Percentiles rank a stretch among this genome's conserved stretches.
These are phyloP conservation scores for Cynara cardunculus DNA, from an alignment of 129 eudicot genomes.

Conservation along the genomic window DNA sequence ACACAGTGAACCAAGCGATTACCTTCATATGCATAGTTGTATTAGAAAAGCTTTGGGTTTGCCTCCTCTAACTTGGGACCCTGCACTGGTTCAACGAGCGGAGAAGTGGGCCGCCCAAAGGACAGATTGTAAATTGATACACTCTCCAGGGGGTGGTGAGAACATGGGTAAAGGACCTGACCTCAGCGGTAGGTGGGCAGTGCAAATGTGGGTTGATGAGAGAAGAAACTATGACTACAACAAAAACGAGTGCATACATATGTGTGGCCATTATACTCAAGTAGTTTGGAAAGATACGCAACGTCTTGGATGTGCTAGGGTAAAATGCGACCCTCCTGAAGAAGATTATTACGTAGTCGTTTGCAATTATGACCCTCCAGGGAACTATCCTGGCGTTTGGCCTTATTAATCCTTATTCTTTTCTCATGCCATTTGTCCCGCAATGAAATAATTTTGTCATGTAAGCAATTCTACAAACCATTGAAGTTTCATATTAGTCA, in stretches of 20 bases:
- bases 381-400: constrained; percentile 30
- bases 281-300: constrained; percentile 41
- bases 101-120: not conserved
- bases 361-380: constrained; percentile 61
- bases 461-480: not conserved
- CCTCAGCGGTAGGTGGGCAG: constrained; percentile 26
- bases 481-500: not conserved
- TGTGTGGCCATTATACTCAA: constrained; percentile 58
- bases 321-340: constrained; percentile 23
- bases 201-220: constrained; percentile 35
- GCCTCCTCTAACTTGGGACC: not conserved
- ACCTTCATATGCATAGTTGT: not conserved
- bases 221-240: constrained; percentile 14
- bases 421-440: not conserved
- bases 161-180: constrained; percentile 36
- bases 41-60: not conserved
- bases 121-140: constrained; percentile 29
- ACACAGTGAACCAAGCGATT: not conserved
- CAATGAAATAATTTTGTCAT: not conserved
- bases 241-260: constrained; percentile 28
- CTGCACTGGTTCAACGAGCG: not conserved
- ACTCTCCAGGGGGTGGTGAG: constrained; percentile 39
- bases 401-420: constrained; percentile 27
- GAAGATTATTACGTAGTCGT: constrained; percentile 23
- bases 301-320: constrained; percentile 47